Evolutionary conservation across 2,329 filamentous ascomycete species (phyloP).

Genomic region (Biscogniauxia sp.): DNA sequence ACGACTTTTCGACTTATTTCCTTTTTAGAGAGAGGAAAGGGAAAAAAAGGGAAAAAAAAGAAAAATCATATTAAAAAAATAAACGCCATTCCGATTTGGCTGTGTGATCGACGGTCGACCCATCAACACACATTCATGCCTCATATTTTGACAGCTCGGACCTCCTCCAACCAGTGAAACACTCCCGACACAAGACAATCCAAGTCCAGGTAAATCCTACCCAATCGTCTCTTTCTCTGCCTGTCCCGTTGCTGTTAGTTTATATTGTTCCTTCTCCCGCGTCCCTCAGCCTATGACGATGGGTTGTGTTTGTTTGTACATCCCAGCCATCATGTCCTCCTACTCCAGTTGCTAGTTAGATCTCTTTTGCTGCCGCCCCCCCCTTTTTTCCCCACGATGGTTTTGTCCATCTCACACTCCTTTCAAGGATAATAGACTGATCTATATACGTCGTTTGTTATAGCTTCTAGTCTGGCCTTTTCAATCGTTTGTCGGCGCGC

Average conservation of each 20-base stretch:
- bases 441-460: slow-evolving; percentile 7
- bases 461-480: background rate
- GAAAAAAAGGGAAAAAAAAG: background rate
- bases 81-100: slow-evolving; percentile 11
- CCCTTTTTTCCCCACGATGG: background rate
- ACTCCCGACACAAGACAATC: slow-evolving; percentile 24
- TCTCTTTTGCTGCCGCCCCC: slow-evolving; percentile 1
- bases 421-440: slow-evolving; percentile 14
- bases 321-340: slow-evolving; percentile 5
- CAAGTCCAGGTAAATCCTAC: slow-evolving; percentile 21
- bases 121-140: slow-evolving; percentile 23
- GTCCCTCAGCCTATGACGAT: background rate
- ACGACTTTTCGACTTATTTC: background rate
- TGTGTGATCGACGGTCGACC: slow-evolving; percentile 26
- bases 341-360: background rate
- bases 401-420: slow-evolving; percentile 5
- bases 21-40: background rate
- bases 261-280: slow-evolving; percentile 8
- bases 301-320: background rate
- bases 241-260: background rate
- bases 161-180: slow-evolving; percentile 27
- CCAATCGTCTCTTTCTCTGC: slow-evolving; percentile 9
- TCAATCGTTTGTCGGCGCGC: background rate
- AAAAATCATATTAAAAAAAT: background rate
- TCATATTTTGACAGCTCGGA: slow-evolving; percentile 18